A percentile compares a stretch with the other conserved stretches of the same genome.
phyloP scores from a whole-genome alignment of 345 rosid genomes.

The Eucalyptus curtisii region DNA sequence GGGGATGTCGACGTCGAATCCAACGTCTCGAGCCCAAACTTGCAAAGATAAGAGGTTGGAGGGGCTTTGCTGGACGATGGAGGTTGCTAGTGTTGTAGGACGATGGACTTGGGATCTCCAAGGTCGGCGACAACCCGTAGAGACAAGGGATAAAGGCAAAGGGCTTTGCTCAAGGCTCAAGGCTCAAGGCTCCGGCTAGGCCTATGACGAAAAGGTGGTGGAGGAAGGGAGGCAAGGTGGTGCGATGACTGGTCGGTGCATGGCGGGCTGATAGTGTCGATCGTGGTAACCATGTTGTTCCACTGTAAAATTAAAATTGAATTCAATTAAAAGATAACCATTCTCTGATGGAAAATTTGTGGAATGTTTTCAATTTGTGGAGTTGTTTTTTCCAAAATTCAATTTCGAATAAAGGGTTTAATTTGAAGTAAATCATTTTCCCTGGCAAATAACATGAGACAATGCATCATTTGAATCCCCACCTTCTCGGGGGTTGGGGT shows the following conservation, averaged over 20 bases:
- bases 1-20: background rate
- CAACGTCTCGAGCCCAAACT: background rate
- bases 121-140: rapidly evolving
- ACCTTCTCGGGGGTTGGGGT: too few species aligned
- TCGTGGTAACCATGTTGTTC: background rate
- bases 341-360: background rate
- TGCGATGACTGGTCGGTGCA: background rate
- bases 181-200: background rate
- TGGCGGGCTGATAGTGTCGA: rapidly evolving
- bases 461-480: background rate
- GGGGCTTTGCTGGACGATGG: background rate
- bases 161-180: background rate
- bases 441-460: background rate
- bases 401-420: background rate
- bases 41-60: background rate
- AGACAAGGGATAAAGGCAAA: background rate
- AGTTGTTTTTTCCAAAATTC: background rate
- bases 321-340: background rate
- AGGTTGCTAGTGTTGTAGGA: background rate
- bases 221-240: background rate
- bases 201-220: background rate
- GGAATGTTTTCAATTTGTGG: background rate
- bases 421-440: background rate
- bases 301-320: background rate
- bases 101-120: background rate